phyloP scores from a whole-genome alignment of 2,329 filamentous ascomycete species.

The Harringtonia aguacate region DNA sequence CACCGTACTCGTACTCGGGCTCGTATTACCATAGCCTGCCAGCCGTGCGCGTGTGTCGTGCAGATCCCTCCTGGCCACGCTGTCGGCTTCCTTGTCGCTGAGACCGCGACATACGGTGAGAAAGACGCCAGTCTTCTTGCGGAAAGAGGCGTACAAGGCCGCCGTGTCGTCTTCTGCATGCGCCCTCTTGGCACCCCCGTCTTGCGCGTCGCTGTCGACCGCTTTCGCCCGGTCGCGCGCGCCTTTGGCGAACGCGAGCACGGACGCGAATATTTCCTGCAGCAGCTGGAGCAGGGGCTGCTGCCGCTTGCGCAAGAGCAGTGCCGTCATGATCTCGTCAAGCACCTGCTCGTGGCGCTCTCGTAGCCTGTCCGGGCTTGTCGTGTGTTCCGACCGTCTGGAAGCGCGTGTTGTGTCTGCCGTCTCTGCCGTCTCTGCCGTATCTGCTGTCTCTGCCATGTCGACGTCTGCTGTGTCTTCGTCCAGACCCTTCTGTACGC shows the following conservation, averaged over 20 bases:
- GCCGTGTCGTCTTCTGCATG: conserved; percentile 11
- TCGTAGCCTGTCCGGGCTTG: conserved; percentile 55
- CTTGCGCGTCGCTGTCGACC: not conserved
- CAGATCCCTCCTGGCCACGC: conserved; percentile 12
- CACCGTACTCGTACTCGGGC: conserved; percentile 11
- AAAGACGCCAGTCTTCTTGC: conserved; percentile 64
- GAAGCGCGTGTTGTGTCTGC: no score
- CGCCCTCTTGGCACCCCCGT: not conserved
- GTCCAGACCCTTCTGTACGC: conserved; percentile 47
- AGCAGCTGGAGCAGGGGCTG: conserved; percentile 60
- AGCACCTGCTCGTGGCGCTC: conserved; percentile 62
- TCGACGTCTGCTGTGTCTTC: conserved; percentile 22
- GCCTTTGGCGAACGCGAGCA: conserved; percentile 60
- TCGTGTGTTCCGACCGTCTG: no score
- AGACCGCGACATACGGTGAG: conserved; percentile 59
- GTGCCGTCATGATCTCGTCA: conserved; percentile 61
- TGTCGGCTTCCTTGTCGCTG: conserved; percentile 50
- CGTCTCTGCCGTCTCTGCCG: no score
- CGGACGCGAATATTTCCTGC: conserved; percentile 62
- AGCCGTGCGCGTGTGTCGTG: conserved; percentile 6
- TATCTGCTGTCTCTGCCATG: no score
- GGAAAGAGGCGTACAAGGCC: conserved; percentile 52
- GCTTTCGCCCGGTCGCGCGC: conserved; percentile 25
- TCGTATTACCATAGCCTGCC: conserved; percentile 10
- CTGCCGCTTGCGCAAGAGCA: conserved; percentile 67